These are phyloP conservation scores for Pseudogymnoascus sp. DNA, from an alignment of 2,329 filamentous ascomycete genomes.

Conservation along the genomic window DNA sequence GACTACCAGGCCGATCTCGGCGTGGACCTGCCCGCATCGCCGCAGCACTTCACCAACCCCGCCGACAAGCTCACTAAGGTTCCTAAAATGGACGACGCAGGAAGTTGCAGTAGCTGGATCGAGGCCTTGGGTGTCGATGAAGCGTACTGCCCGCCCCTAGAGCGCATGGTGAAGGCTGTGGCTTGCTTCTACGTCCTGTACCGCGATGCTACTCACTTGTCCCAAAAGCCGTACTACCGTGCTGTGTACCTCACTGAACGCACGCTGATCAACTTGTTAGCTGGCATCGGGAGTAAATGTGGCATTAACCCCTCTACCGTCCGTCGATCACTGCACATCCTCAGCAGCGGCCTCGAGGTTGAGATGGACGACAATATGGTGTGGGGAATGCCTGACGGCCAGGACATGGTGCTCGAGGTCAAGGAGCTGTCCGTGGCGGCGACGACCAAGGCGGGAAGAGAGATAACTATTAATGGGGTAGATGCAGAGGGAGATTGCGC, in stretches of 20 bases:
- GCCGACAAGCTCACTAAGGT: constrained; percentile 48
- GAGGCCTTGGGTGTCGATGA: constrained; percentile 87
- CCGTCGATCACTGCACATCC: constrained; percentile 62
- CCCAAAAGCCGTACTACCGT: constrained; percentile 57
- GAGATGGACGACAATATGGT: constrained; percentile 88
- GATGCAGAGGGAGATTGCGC: no score
- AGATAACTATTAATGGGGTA: neutral
- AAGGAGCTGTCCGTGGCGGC: constrained; percentile 39
- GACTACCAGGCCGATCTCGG: no score
- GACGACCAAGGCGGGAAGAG: constrained; percentile 35
- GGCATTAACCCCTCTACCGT: constrained; percentile 67
- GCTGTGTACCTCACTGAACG: constrained; percentile 80
- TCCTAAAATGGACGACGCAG: constrained; percentile 49
- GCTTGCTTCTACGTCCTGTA: constrained; percentile 81
- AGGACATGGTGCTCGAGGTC: constrained; percentile 78
- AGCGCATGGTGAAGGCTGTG: constrained; percentile 62
- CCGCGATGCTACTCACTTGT: constrained; percentile 39
- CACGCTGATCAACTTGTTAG: constrained; percentile 67
- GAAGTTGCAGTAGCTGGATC: constrained; percentile 72
- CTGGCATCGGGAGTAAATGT: constrained; percentile 70
- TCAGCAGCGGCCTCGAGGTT: constrained; percentile 68
- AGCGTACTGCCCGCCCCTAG: constrained; percentile 69
- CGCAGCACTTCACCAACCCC: constrained; percentile 37
- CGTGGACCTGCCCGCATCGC: constrained; percentile 39
- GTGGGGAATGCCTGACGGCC: constrained; percentile 73